Base-by-base conservation (phyloP, 805 yeast species). In the Schwanniomyces vanrijiae region DNA sequence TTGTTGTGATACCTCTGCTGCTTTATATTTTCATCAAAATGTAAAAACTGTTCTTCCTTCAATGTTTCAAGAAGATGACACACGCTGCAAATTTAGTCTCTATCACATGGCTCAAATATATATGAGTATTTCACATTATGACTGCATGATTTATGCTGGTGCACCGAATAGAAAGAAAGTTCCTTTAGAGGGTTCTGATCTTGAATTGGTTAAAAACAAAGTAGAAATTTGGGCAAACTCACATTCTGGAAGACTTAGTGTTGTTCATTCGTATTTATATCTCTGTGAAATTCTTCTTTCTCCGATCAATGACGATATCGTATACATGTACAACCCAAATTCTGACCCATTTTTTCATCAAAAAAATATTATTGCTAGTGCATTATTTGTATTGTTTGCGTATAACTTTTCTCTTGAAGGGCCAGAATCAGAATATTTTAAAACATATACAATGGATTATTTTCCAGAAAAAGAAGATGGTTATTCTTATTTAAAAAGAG, bases 261-360 rank as follows among this genome's bases (percentile, higher is more conserved):
- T 80, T 7, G 69, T 84, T 34, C 87, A 86, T 58, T 83, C 87
- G 18, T 81, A 81, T 50, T 66, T 82, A 52, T 71, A 83, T 46
- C 56, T 86, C 22, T 80, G 79, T 66, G 89, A 85, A 56, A 79
- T 81, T 78, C 77, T 81, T 50, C 59, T 84, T 39, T 69, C 74
- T 9, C 83, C 81, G n/a, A 76, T 73, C 53, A 82, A 77, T 20
- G 68, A 64, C 37, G 78, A 76, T 35, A 67, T 67, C 10, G 69
- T 69, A 33, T 76, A 71, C 42, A 65, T 66, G 16, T 81, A 80
- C 60, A 72, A 76, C 41, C 77, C 82, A 0, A 78, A 78, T 48
- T 60, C 72, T 3, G 86, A 83, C 55, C 76, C 81, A 4, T 54
- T 75, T 37, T 46, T 58, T 29, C 65, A 59, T 44, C 50, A 81